Evolutionary conservation across 495 filamentous ascomycete species (phyloP), one percentile per base, ranked within the genome.

Genomic region (Podospora fimiseda): DNA sequence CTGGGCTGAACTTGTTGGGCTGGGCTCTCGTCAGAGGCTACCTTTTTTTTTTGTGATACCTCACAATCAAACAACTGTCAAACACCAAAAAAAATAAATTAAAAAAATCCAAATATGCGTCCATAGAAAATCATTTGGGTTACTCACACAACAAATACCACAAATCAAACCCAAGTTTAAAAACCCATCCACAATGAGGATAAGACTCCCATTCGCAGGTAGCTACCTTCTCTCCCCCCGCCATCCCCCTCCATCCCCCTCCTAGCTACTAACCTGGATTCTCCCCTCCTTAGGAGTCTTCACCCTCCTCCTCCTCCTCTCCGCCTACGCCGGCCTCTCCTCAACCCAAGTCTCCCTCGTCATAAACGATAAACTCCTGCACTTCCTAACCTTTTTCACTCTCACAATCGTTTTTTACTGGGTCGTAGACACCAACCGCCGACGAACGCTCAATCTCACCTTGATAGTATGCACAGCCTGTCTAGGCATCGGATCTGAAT

Each of bases 371-470:
- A 96, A 96, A 70, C 74, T 88, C 65, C 82, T 99, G 21, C 94
- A 97, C 68, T 75, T 89, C 62, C 41, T 92, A 44, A 88, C 87
- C 55, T 96, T 99, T 75, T 94, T 96, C 80, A 59, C 87, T 51
- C 74, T 99, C 20, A 92, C 94, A 11, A 68, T 88, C 36, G 73
- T 76, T 60, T 97, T 96, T 80, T 99, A 99, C 82, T 99, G 92
- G 91, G 86, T 95, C 62, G 69, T 95, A 61, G 93, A 99, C 63
- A 90, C 91, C 40, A 83, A 84, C 44, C 87, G 94, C 44, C 81
- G 90, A 24, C 86, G 92, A 52, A 84, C 81, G 18, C 71, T 95
- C 14, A 87, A 97, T 66, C 66, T 95, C 44, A 96, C 91, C 19
- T 71, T 97, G n/a, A 56, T 89, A 14, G 76, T 90, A 53, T 88